phyloP scores from a whole-genome alignment of 73 alveolate species.

The Tetrahymena malaccensis region DNA sequence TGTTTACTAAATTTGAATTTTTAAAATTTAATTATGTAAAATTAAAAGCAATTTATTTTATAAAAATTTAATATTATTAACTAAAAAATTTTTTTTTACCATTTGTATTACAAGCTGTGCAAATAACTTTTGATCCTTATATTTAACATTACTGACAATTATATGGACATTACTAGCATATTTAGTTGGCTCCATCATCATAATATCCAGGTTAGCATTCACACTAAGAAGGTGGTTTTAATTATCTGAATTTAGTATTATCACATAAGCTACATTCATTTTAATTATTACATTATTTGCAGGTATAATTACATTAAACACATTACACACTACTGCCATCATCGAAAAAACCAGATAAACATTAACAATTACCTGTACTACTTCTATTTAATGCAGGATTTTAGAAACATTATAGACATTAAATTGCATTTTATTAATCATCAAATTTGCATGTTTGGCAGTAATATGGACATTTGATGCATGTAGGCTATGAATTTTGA shows the following conservation, averaged over 20 bases:
- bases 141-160: not conserved
- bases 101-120: not conserved
- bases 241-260: not conserved
- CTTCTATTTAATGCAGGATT: not conserved
- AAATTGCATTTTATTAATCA: not conserved
- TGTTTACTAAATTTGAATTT: too few relatives aligned
- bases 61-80: too few relatives aligned
- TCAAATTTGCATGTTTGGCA: not conserved
- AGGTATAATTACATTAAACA: not conserved
- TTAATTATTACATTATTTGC: not conserved
- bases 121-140: not conserved
- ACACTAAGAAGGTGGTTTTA: not conserved
- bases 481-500: not conserved
- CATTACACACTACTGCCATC: not conserved
- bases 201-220: not conserved
- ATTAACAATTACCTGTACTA: not conserved
- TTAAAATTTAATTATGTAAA: too few relatives aligned
- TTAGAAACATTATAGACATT: not conserved
- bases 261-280: not conserved
- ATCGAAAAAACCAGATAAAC: not conserved
- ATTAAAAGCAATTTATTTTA: too few relatives aligned
- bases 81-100: not conserved
- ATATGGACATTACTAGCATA: not conserved
- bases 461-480: not conserved
- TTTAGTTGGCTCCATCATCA: not conserved